Evolutionary conservation across 129 eudicot genomes (phyloP).

Genomic region (Arctium minus): DNA sequence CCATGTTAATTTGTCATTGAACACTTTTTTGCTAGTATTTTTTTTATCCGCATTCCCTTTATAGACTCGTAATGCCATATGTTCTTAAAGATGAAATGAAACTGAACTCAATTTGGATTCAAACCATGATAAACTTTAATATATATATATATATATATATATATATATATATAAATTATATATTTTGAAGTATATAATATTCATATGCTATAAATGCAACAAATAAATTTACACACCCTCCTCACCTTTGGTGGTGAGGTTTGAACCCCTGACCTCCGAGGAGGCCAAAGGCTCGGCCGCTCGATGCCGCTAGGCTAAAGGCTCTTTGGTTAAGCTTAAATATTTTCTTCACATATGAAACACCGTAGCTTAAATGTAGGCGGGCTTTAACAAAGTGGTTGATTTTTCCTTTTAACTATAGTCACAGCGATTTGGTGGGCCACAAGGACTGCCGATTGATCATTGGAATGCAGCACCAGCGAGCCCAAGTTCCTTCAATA

Average conservation of each 20-base stretch:
- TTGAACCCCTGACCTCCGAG: not conserved
- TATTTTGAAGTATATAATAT: not conserved
- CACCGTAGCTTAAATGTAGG: not conserved
- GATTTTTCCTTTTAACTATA: not conserved
- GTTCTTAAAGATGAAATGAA: not conserved
- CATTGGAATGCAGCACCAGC: slow-evolving; percentile 65
- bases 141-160: too few relatives aligned
- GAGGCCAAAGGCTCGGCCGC: not conserved
- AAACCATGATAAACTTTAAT: not conserved
- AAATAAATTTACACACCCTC: not conserved
- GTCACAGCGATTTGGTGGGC: slow-evolving; percentile 47
- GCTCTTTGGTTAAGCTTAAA: not conserved
- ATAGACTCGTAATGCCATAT: not conserved
- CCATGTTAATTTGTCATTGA: not conserved
- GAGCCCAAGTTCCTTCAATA: slow-evolving; percentile 50
- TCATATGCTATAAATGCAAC: not conserved
- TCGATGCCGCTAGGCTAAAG: not conserved
- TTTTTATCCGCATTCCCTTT: not conserved
- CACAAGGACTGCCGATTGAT: slow-evolving; percentile 46
- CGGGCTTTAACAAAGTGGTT: not conserved
- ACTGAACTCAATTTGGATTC: not conserved
- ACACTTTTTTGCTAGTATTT: not conserved
- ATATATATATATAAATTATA: too few relatives aligned
- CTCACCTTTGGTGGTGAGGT: not conserved
- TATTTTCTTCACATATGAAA: not conserved